Base-by-base conservation (phyloP, 495 filamentous ascomycete genomes). In the Penicillium fimorum region DNA sequence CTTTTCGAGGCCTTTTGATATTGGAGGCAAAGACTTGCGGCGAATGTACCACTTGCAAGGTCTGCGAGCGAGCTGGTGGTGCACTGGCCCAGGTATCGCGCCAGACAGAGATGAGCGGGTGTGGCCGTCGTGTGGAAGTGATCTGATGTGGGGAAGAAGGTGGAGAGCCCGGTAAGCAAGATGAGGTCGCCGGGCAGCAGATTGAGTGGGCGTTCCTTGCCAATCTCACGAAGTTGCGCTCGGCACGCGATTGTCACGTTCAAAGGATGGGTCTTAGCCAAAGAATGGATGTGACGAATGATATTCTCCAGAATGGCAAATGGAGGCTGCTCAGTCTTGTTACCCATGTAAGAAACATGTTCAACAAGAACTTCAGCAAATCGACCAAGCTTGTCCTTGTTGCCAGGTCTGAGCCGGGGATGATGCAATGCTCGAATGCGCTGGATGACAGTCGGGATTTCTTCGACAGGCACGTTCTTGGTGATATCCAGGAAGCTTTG, bases 61-160 rank as follows among this genome's bases (percentile, higher is more conserved):
- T 91, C 87, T 24, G 76, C 64, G 5, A 91, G 70, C 3, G 70
- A 69, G 40, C 81, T 78, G 0, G 89, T 87, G 27, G 84, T 75
- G 47, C 83, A 88, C 61, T 95, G 84, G 0, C 86, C 89, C n/a
- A 98, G 78, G 66, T 88, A 97, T 45, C 89, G 82, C 29, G 83
- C 81, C 68, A 97, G 88, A 48, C 68, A 82, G 7, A 97, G 81
- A 65, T 89, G 87, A 1, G 93, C 89, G 0, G 94, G 94, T 5
- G 94, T 97, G 46, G 88, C 85, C 15, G 97, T 88, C 53, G 91
- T 87, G 61, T 97, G 94, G 70, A 97, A 97, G 69, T 96, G 91
- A 72, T 99, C 94, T 0, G 90, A 96, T 0, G 95, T 96, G 5
- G 95, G 91, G 68, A 95, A 99, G 56, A 93, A 88, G 8, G 85